Base-by-base conservation (phyloP, 352 stramenopile genomes). In the Saprolegnia diclina region DNA sequence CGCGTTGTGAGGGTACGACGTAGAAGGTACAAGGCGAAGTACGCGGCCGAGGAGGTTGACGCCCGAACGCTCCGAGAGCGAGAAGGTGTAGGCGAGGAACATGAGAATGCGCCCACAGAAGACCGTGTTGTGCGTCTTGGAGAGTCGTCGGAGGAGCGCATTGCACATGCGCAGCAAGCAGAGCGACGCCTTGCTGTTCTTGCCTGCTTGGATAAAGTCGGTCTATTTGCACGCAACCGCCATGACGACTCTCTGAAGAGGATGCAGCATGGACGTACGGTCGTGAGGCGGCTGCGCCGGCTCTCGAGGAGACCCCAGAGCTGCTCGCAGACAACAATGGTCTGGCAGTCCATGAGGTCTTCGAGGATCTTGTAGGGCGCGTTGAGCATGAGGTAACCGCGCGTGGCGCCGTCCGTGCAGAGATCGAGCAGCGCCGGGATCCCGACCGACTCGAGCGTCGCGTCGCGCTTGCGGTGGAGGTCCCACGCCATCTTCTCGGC, bases 51-150 rank as follows among this genome's bases (percentile, higher is more conserved):
- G 80, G 19, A 93, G 65, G 70, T 95, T 95, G 5, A 95, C 83
- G 26, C 83, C 87, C 45, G 87, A 95, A 26, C 85, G 83, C 73
- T 95, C 87, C 32, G 85, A 92, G 10, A 95, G 75, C 35, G 85
- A 77, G 26, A 95, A 95, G 24, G 81, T 92, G 56, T 89, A 95
- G 46, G 87, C 92, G 70, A 95, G 77, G 69, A 95, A 93, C 54
- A 93, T 72, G 42, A 95, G 71, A 69, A 95, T 95, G 70, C 88
- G 88, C 48, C 87, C 87, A 53, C 87, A 95, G 50, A 95, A 95
- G n/a, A 95, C 85, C 61, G 82, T 95, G 73, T 95, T 92, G 72
- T 95, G 85, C 24, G 87, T 95, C 77, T 93, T 93, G 32, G 87
- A 95, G 55, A 93, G 71, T 26, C 87, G 83, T 5, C 87, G 85